A percentile compares a stretch with the other conserved stretches of the same genome.
Evolutionary conservation across 2,329 filamentous ascomycete species (phyloP).

Genomic region (Ascocoryne sarcoides): DNA sequence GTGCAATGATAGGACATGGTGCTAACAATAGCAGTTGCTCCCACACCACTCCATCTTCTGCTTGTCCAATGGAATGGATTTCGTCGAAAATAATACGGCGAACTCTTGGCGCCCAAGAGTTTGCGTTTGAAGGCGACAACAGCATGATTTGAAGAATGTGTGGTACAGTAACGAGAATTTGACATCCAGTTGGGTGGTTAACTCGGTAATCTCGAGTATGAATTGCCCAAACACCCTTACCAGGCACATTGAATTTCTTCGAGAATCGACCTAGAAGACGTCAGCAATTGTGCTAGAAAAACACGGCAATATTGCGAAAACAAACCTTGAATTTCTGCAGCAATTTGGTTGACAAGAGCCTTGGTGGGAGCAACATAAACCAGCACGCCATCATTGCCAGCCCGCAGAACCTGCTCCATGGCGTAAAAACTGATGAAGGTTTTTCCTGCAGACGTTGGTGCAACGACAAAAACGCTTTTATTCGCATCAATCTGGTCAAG

Average conservation of each 20-base stretch:
- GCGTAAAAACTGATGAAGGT: constrained; percentile 81
- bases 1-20: constrained; percentile 68
- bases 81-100: constrained; percentile 77
- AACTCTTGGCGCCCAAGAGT: constrained; percentile 56
- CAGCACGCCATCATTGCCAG: constrained; percentile 59
- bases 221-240: constrained; percentile 68
- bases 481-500: constrained; percentile 64
- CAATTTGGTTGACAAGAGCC: constrained; percentile 75
- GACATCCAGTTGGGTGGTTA: constrained; percentile 64
- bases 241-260: constrained; percentile 48
- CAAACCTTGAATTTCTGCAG: constrained; percentile 61
- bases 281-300: constrained; percentile 6
- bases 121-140: constrained; percentile 54
- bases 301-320: not conserved
- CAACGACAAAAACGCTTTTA: constrained; percentile 65
- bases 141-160: constrained; percentile 76
- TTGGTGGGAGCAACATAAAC: constrained; percentile 79
- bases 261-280: constrained; percentile 44
- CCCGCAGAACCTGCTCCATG: constrained; percentile 66
- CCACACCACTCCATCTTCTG: constrained; percentile 69
- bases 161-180: constrained; percentile 69
- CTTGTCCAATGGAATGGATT: constrained; percentile 70
- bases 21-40: constrained; percentile 67
- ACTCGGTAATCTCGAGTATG: constrained; percentile 68
- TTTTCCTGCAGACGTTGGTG: constrained; percentile 71